Conservation (phyloP, 805 yeast species). For the Lachancea nothofagi region DNA sequence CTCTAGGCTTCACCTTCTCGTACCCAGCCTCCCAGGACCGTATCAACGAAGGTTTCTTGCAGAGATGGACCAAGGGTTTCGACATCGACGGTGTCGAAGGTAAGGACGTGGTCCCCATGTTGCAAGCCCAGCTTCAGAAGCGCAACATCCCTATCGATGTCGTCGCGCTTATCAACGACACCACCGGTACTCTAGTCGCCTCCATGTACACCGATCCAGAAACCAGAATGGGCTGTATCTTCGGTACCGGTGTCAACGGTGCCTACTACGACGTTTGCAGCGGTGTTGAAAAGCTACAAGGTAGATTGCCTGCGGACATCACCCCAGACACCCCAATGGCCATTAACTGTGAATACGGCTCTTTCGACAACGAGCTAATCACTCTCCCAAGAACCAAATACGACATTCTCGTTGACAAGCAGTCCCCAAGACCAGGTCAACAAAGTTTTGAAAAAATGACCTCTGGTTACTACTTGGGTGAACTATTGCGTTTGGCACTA, state of each 20-base stretch:
- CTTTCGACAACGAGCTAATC: constrained; percentile 85
- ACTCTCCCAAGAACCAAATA: constrained; percentile 86
- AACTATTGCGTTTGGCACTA: constrained; percentile 73
- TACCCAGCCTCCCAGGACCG: constrained; percentile 83
- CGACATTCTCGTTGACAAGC: constrained; percentile 72
- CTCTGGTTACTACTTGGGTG: constrained; percentile 95
- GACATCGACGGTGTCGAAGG: constrained; percentile 93
- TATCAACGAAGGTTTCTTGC: constrained; percentile 80
- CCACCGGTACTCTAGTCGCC: constrained; percentile 95
- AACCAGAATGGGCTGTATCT: constrained; percentile 90
- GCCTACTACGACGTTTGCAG: constrained; percentile 79
- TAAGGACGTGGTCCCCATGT: constrained; percentile 86
- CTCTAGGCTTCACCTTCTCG: constrained; percentile 92
- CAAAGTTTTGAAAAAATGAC: constrained; percentile 96
- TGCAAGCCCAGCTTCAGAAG: constrained; percentile 66
- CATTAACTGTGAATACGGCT: constrained; percentile 97
- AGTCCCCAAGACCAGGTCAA: constrained; percentile 94
- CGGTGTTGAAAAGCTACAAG: constrained; percentile 77
- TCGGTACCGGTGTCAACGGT: constrained; percentile 97
- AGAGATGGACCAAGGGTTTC: constrained; percentile 97
- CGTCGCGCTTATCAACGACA: constrained; percentile 91
- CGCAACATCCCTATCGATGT: constrained; percentile 72
- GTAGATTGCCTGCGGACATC: constrained; percentile 60
- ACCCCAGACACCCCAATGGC: constrained; percentile 72
- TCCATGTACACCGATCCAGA: constrained; percentile 86